Percentiles rank a stretch among this genome's conserved stretches.
Conservation (phyloP, 2,329 filamentous ascomycete genomes). For the Pseudohalonectria lignicola region DNA sequence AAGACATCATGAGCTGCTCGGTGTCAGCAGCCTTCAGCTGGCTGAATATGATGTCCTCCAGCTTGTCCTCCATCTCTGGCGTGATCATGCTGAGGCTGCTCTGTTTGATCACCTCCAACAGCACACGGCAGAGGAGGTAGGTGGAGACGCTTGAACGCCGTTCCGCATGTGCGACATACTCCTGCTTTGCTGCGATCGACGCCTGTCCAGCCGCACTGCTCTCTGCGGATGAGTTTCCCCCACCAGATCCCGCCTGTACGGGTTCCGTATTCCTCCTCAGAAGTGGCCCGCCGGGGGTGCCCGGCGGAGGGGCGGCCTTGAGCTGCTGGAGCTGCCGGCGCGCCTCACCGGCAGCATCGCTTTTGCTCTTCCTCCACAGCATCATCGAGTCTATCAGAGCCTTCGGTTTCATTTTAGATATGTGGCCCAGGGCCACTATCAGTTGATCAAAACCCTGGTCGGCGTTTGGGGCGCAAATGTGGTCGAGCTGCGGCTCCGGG, state of each 20-base stretch:
- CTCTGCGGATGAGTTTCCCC: slow-evolving; percentile 12
- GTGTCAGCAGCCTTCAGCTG: slow-evolving; percentile 84
- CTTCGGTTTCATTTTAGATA: slow-evolving; percentile 88
- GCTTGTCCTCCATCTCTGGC: slow-evolving; percentile 81
- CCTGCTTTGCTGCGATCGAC: slow-evolving; percentile 44
- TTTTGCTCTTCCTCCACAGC: slow-evolving; percentile 93
- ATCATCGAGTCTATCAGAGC: slow-evolving; percentile 95
- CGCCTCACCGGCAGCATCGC: slow-evolving; percentile 70
- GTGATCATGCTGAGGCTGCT: slow-evolving; percentile 76
- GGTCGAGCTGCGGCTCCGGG: slow-evolving; percentile 73
- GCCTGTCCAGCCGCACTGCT: slow-evolving; percentile 20
- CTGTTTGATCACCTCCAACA: slow-evolving; percentile 89
- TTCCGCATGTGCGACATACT: slow-evolving; percentile 70
- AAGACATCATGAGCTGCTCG: slow-evolving; percentile 66
- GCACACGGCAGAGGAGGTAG: slow-evolving; percentile 85
- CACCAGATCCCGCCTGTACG: slow-evolving; percentile 28
- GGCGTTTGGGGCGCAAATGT: slow-evolving; percentile 80
- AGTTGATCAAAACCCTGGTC: slow-evolving; percentile 89
- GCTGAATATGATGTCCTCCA: slow-evolving; percentile 94
- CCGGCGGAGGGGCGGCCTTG: slow-evolving; percentile 24
- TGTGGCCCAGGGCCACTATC: slow-evolving; percentile 85
- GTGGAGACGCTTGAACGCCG: slow-evolving; percentile 89
- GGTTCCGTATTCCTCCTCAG: slow-evolving; percentile 69
- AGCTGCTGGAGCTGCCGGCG: slow-evolving; percentile 45
- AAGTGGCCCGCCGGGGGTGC: slow-evolving; percentile 36